These are phyloP conservation scores for Collybia nuda DNA, from an alignment of 768 basidiomycete species.

Conservation along the genomic window DNA sequence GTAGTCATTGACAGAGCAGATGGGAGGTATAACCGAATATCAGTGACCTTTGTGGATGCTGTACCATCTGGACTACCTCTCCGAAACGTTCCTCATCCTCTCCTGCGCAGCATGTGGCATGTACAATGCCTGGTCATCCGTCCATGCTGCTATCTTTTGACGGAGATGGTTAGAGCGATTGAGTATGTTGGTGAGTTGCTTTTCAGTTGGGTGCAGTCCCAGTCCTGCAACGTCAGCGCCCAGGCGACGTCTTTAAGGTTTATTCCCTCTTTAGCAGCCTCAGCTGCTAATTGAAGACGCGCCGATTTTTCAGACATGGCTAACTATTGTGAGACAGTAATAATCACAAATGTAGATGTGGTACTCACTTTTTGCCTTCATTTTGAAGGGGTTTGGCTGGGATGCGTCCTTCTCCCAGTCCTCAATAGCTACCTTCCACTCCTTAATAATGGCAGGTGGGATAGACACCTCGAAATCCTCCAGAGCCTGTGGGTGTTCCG, in stretches of 20 bases:
- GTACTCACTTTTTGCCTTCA: not conserved
- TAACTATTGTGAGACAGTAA: not conserved
- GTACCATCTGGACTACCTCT: not conserved
- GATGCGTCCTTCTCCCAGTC: slow-evolving; percentile 9
- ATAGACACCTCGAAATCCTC: slow-evolving; percentile 6
- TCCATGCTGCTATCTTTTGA: not conserved
- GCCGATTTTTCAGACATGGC: slow-evolving; percentile 9
- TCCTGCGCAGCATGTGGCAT: not conserved
- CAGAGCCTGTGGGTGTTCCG: slow-evolving; percentile 7
- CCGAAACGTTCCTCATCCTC: not conserved
- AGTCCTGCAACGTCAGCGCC: not conserved
- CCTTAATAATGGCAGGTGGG: not conserved
- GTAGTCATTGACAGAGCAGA: not conserved
- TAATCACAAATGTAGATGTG: not conserved
- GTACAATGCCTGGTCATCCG: not conserved
- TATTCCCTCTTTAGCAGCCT: not conserved
- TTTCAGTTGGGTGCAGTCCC: not conserved
- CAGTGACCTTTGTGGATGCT: not conserved
- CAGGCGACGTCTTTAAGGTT: slow-evolving; percentile 1
- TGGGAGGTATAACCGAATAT: not conserved
- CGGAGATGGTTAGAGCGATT: not conserved
- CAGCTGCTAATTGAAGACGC: slow-evolving; percentile 13
- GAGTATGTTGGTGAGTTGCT: not conserved
- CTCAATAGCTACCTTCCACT: slow-evolving; percentile 2
- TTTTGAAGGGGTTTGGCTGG: slow-evolving; percentile 12